Base-by-base conservation (phyloP, 345 rosid genomes). In the Durio zibethinus region DNA sequence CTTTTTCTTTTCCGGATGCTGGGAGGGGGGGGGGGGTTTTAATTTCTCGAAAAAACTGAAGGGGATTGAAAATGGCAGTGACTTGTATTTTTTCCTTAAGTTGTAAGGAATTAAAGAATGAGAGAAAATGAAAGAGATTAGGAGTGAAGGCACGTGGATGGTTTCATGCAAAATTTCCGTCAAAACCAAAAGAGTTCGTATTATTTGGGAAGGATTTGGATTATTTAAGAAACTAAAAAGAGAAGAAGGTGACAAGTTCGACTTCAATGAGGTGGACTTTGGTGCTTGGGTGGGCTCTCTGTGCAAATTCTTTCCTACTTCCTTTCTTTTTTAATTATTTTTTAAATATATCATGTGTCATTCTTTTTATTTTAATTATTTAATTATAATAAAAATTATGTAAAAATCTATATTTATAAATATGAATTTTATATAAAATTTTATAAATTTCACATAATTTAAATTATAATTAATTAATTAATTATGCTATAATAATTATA, bases 61-160 rank as follows among this genome's bases (percentile, higher is more conserved):
- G 59, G 8, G 35, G 53, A 61, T 25, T 40, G 77, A 42, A 74
- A 60, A 10, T 25, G 64, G 36, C 72, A 76, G 38, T 9, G 61
- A 18, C 25, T 11, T 64, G 42, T 64, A n/a, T 73, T 14, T n/a
- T 74, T 65, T 81, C 33, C 80, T 79, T 80, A 69, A n/a, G n/a
- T n/a, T n/a, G n/a, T n/a, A n/a, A 81, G 80, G 75, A 47, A 78
- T 0, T 29, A 18, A 61, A 29, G 47, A 67, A 14, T 5, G 10
- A 10, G 31, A 25, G 50, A 16, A n/a, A 43, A n/a, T 9, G 43
- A 4, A 66, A 72, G 45, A 18, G n/a, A n/a, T n/a, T n/a, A n/a
- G n/a, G n/a, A n/a, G n/a, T n/a, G n/a, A n/a, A n/a, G n/a, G 76
- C 88, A 85, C 88, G 87, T 82, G 87, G 79, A 71, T 42, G 8